Percentiles rank a stretch among this genome's conserved stretches.
phyloP scores from a whole-genome alignment of 306 rosid genomes.

The Medicago ruthenica region DNA sequence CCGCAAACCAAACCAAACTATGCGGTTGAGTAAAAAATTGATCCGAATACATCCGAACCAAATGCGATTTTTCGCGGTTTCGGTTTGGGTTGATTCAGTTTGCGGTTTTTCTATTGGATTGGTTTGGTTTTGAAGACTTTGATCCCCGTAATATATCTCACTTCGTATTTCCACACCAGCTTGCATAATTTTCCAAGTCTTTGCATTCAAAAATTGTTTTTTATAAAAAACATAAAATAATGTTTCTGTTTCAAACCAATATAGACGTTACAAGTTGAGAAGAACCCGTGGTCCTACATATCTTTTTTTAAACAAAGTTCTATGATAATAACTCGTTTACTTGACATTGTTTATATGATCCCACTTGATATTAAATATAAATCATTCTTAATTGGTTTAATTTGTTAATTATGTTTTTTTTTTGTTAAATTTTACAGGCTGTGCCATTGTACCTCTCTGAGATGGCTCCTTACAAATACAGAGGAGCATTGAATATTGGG shows the following conservation, averaged over 20 bases:
- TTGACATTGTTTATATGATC: too few relatives aligned
- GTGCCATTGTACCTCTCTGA: slow-evolving; percentile 94
- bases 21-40: too few relatives aligned
- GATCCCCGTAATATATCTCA: neutral
- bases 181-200: slow-evolving; percentile 31
- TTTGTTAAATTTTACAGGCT: slow-evolving; percentile 49
- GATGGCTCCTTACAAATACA: slow-evolving; percentile 87
- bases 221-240: neutral
- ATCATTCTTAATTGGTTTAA: neutral
- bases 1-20: too few relatives aligned
- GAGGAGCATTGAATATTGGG: slow-evolving; percentile 86
- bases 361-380: too few relatives aligned
- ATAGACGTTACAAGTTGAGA: slow-evolving; percentile 21
- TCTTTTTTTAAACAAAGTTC: neutral
- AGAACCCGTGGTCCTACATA: slow-evolving; percentile 7
- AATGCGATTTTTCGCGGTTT: too few relatives aligned
- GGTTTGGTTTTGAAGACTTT: too few relatives aligned
- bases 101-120: too few relatives aligned
- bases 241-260: neutral
- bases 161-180: neutral
- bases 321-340: too few relatives aligned
- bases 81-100: too few relatives aligned
- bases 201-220: slow-evolving; percentile 36
- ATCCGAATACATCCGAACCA: too few relatives aligned
- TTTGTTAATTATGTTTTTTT: neutral